Base-by-base conservation (phyloP, 2,329 filamentous ascomycete genomes). In the Fusarium armeniacum region DNA sequence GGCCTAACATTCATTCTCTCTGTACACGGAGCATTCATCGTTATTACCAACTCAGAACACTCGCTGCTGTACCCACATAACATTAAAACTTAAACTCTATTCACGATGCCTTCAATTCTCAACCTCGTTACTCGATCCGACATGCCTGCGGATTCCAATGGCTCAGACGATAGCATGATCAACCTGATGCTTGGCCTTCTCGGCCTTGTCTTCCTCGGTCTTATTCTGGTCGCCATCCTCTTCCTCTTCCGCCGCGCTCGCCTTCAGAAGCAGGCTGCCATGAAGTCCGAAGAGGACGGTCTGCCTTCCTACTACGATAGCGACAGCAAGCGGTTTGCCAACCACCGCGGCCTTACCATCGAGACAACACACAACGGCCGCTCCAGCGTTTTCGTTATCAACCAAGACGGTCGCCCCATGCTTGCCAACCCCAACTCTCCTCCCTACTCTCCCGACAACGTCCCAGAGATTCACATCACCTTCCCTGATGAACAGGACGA, bases 401-500 rank as follows among this genome's bases (percentile, higher is more conserved):
- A 92, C 75, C 90, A 93, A 79, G 93, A 96, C 81, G 89, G 91
- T 68, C 82, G 86, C 77, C 89, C 89, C 70, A 90, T 97, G 81
- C 89, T 95, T 72, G 86, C 90, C 70, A 92, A 92, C 81, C 91
- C 92, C 33, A 85, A 87, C 64, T 91, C 89, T 68, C 91, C 93
- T 18, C 92, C 94, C 24, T 84, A 91, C 74, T 93, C 91, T 46
- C 91, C 92, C n/a, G 93, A 89, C 80, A 91, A 92, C 72, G 87
- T 98, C 30, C 96, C 96, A 22, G 93, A 98, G 83, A 99, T 99
- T 76, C 93, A 94, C 81, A 97, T 99, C 80, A 98, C 96, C 36
- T 98, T 99, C 84, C 96, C 96, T 18, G 93, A 97, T 75, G 96
- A 98, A 84, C 91, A 97, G 73, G 94, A 98, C 77, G 92, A 93